phyloP scores from a whole-genome alignment of 495 filamentous ascomycete species.

The Hypoxylon intermedium region DNA sequence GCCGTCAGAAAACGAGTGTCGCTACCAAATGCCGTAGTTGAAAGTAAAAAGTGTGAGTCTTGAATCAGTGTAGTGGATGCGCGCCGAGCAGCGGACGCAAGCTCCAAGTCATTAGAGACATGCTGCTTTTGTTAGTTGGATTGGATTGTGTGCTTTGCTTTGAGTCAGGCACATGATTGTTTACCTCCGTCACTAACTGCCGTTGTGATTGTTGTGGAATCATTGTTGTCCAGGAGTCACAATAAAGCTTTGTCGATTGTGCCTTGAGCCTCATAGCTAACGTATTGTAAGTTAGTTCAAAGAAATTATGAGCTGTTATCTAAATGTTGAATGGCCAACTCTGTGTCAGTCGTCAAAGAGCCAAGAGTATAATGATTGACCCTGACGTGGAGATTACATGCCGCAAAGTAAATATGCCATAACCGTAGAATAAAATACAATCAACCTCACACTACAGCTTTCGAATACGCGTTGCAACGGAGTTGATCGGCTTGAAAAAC shows the following conservation, averaged over 20 bases:
- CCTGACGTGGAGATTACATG: background rate
- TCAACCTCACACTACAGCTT: background rate
- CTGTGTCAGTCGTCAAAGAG: conserved; percentile 1
- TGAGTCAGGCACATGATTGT: conserved; percentile 12
- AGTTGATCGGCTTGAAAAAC: no score
- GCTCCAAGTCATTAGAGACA: conserved; percentile 15
- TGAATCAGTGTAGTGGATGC: background rate
- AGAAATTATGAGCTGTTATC: background rate
- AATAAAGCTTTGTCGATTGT: conserved; percentile 23
- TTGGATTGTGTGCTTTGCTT: conserved; percentile 16
- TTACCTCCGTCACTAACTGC: conserved; percentile 10
- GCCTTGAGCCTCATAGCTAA: background rate
- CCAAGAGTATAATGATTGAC: background rate
- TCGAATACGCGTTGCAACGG: no score
- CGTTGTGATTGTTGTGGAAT: conserved; percentile 3
- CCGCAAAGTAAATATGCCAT: background rate
- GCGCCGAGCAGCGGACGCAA: background rate
- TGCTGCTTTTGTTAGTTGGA: conserved; percentile 23
- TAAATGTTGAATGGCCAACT: background rate
- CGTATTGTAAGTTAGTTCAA: conserved; percentile 24
- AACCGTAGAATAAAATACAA: background rate
- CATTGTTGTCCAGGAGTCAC: conserved; percentile 16
- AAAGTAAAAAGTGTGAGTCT: conserved; percentile 27
- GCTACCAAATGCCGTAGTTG: background rate
- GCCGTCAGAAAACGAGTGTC: conserved; percentile 18